Conservation (phyloP, 495 filamentous ascomycete genomes). For the Rostrohypoxylon terebratum region DNA sequence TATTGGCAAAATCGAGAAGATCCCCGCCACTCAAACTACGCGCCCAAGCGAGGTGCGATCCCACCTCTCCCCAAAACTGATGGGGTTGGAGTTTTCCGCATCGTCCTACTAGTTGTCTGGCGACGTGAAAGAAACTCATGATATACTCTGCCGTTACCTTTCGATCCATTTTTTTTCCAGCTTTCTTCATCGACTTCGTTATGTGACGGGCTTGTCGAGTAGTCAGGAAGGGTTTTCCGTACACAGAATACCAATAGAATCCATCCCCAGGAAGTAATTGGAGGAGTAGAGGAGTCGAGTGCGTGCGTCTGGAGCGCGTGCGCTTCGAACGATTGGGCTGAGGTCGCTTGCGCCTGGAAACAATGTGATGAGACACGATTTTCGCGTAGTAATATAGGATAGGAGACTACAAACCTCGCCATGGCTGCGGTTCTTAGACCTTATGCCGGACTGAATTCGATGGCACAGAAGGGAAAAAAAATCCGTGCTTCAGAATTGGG, state of each 20-base stretch:
- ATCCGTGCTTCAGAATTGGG: too few relatives aligned
- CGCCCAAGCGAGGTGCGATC: neutral
- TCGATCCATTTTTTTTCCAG: neutral
- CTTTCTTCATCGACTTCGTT: neutral
- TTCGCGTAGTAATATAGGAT: neutral
- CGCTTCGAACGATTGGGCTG: too few relatives aligned
- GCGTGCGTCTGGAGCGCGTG: neutral
- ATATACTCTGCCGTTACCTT: neutral
- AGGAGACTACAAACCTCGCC: neutral
- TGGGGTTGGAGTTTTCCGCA: neutral
- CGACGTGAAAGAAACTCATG: neutral
- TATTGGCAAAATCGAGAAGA: neutral
- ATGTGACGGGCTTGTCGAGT: neutral
- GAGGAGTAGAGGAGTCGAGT: neutral
- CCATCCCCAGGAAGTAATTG: neutral
- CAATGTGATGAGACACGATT: neutral
- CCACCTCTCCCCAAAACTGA: neutral
- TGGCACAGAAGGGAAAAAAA: too few relatives aligned
- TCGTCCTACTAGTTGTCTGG: neutral
- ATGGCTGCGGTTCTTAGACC: neutral
- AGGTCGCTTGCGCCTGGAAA: too few relatives aligned
- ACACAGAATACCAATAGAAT: neutral
- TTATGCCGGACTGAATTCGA: too few relatives aligned
- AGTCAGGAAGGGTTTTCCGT: neutral
- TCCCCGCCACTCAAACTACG: neutral